These are phyloP conservation scores for Reticulascus tulasneorum DNA, from an alignment of 2,329 filamentous ascomycete species.

Conservation along the genomic window DNA sequence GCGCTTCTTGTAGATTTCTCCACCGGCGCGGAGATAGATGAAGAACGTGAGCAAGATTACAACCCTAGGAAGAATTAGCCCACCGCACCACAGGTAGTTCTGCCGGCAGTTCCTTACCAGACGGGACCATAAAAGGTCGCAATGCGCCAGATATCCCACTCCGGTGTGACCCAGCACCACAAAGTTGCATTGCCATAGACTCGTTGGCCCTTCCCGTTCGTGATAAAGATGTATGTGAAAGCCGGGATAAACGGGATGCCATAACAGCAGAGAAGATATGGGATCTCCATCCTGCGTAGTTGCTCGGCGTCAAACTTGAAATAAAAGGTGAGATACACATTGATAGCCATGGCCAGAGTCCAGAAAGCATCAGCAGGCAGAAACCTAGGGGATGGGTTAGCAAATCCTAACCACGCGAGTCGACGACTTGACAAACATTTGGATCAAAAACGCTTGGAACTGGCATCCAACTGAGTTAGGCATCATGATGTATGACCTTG, in stretches of 20 bases:
- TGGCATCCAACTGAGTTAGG: constrained; percentile 56
- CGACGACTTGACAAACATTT: constrained; percentile 61
- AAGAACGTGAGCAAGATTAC: constrained; percentile 57
- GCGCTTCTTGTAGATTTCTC: constrained; percentile 64
- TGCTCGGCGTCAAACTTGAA: constrained; percentile 63
- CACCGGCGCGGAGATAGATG: constrained; percentile 64
- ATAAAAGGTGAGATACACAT: constrained; percentile 80
- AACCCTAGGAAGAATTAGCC: constrained; percentile 42
- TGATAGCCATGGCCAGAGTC: constrained; percentile 79
- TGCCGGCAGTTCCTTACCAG: too few species aligned
- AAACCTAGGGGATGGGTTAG: constrained; percentile 56
- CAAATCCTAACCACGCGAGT: constrained; percentile 1
- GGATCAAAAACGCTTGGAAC: constrained; percentile 74
- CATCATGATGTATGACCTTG: constrained; percentile 52
- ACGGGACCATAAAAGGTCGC: constrained; percentile 70
- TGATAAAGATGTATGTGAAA: constrained; percentile 63
- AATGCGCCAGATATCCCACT: constrained; percentile 70
- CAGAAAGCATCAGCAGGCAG: constrained; percentile 72
- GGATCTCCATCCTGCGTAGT: constrained; percentile 65
- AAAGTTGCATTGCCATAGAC: constrained; percentile 73
- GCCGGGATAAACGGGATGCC: constrained; percentile 69
- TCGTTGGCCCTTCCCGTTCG: constrained; percentile 42
- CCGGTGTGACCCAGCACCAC: constrained; percentile 73
- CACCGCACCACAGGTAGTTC: too few species aligned
- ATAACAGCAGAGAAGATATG: constrained; percentile 67